Evolutionary conservation across 352 stramenopile genomes (phyloP), one percentile per base, ranked within the genome.

Genomic region (Pythium coloratum): DNA sequence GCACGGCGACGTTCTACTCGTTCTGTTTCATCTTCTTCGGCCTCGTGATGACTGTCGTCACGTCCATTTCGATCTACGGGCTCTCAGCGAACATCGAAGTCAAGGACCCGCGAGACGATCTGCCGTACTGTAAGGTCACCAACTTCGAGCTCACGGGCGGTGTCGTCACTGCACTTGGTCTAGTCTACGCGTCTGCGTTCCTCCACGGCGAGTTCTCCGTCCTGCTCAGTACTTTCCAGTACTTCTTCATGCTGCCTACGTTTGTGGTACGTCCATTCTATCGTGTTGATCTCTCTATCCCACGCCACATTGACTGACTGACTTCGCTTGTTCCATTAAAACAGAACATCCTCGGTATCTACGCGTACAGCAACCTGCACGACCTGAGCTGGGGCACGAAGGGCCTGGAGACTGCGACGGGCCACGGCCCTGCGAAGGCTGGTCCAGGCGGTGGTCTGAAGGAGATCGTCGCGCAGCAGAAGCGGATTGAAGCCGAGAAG

Each of bases 381-480:
- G 71, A 78, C 32, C 44, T 81, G 49, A 77, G 68, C 28, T 78
- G 69, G 69, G 71, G 68, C 9, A 78, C 75, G 13, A 77, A 81
- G 36, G 71, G 75, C 18, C 59, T 78, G 10, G 70, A 81, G 55
- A 70, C 70, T 3, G 67, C 65, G 0, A 63, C 50, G 13, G 67
- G 46, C 20, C 73, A 80, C 33, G 60, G 56, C 4, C 50, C 70
- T 14, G 42, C 67, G 46, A 78, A 77, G 54, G 24, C 47, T 24
- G 56, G 61, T 16, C 42, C 30, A 26, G 63, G 57, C 26, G 74
- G 67, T 5, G 80, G 79, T 26, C 47, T 86, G 30, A 83, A 82
- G 55, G 75, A 86, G 33, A 73, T 82, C n/a, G 75, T 86, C 12
- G 73, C 70, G n/a, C 71, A 78, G 60, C 77, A 86, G 36, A 86